phyloP scores from a whole-genome alignment of 768 basidiomycete species.

The Sarcomyxa edulis region DNA sequence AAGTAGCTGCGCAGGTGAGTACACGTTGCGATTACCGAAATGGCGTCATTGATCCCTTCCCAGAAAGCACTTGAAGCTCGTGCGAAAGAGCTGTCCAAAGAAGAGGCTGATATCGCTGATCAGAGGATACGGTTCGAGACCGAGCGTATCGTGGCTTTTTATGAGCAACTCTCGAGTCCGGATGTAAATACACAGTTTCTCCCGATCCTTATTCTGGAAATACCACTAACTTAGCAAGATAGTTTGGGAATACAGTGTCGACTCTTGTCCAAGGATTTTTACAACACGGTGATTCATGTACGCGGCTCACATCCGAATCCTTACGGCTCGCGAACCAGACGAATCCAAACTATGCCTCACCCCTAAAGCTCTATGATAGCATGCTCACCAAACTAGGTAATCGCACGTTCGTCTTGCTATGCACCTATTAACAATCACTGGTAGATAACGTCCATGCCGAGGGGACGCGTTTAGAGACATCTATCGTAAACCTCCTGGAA shows the following conservation, averaged over 20 bases:
- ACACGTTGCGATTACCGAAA: background rate
- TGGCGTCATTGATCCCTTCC: background rate
- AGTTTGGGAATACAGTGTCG: conserved; percentile 43
- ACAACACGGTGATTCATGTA: conserved; percentile 39
- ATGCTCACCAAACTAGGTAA: conserved; percentile 39
- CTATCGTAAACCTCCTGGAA: conserved; percentile 15
- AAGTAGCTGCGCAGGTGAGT: conserved; percentile 29
- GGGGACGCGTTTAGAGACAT: conserved; percentile 17
- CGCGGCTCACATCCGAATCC: conserved; percentile 35
- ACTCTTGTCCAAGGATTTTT: conserved; percentile 43
- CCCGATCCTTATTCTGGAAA: conserved; percentile 1
- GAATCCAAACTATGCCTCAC: conserved; percentile 30
- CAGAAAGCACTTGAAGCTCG: conserved; percentile 33
- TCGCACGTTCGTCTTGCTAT: conserved; percentile 5
- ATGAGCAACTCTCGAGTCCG: conserved; percentile 36
- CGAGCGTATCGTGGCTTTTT: conserved; percentile 37
- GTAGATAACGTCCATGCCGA: conserved; percentile 19
- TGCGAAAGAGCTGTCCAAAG: conserved; percentile 25
- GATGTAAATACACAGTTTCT: conserved; percentile 18
- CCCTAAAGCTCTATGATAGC: conserved; percentile 33
- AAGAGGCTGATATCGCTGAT: conserved; percentile 38
- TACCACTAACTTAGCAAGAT: background rate
- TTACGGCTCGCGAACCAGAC: conserved; percentile 31
- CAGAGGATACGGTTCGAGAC: conserved; percentile 36
- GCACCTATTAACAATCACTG: conserved; percentile 14